phyloP scores from a whole-genome alignment of 768 basidiomycete genomes.

The Amanita pseudoporphyria region DNA sequence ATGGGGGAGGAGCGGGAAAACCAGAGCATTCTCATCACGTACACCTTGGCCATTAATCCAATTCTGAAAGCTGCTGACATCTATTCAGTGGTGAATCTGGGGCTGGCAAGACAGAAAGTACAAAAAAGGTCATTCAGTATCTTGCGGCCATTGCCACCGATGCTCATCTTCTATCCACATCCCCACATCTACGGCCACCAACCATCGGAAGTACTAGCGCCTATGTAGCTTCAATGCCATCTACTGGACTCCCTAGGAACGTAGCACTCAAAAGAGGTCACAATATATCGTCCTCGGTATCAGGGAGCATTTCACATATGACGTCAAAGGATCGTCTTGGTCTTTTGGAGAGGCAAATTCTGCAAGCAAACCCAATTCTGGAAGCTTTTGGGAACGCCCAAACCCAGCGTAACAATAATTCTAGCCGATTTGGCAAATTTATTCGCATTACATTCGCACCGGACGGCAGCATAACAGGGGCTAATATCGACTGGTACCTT shows the following conservation, averaged over 20 bases:
- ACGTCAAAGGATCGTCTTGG: constrained; percentile 72
- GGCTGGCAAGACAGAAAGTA: constrained; percentile 98
- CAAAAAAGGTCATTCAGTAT: constrained; percentile 99
- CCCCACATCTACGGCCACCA: constrained; percentile 60
- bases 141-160: constrained; percentile 94
- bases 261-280: constrained; percentile 52
- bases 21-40: constrained; percentile 98
- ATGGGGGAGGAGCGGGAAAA: constrained; percentile 97
- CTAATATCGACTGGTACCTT: constrained; percentile 98
- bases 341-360: constrained; percentile 88
- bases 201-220: constrained; percentile 43
- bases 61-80: constrained; percentile 10
- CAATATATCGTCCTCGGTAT: constrained; percentile 30
- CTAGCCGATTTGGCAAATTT: constrained; percentile 97
- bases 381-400: constrained; percentile 99
- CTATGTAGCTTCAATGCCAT: constrained; percentile 45
- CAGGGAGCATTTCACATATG: constrained; percentile 33
- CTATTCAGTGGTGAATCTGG: constrained; percentile 88
- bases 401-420: constrained; percentile 97
- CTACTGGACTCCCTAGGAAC: constrained; percentile 61
- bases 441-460: constrained; percentile 91
- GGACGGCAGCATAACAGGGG: constrained; percentile 91
- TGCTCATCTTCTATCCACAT: constrained; percentile 41
- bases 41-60: constrained; percentile 22
- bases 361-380: constrained; percentile 95